phyloP scores from a whole-genome alignment of 2,329 filamentous ascomycete species.

The Stylonectria norvegica region DNA sequence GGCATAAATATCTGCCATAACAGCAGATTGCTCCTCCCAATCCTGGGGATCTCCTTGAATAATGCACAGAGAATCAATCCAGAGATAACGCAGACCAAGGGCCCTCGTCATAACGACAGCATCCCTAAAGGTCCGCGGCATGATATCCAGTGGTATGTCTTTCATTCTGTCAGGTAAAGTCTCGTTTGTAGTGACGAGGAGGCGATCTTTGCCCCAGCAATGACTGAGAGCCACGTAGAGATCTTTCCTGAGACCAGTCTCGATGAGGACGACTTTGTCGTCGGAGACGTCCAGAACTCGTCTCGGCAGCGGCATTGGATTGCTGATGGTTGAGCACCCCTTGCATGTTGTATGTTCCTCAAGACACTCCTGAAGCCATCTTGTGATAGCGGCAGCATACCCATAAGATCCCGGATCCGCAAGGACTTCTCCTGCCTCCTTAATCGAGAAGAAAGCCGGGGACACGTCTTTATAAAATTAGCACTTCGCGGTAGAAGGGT shows the following conservation, averaged over 20 bases:
- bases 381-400: background rate
- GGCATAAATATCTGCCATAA: conserved; percentile 14
- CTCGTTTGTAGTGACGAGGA: background rate
- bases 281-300: conserved; percentile 1
- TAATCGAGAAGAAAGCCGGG: background rate
- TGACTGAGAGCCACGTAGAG: conserved; percentile 2
- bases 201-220: conserved; percentile 1
- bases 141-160: background rate
- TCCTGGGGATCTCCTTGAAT: conserved; percentile 14
- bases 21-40: conserved; percentile 11
- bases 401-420: background rate
- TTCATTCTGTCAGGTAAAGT: background rate
- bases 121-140: conserved; percentile 1
- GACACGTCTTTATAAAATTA: too few relatives aligned
- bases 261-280: background rate
- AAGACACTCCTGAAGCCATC: background rate
- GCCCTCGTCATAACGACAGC: conserved; percentile 1
- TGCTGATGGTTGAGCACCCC: background rate
- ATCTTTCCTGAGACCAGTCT: background rate
- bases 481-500: too few relatives aligned
- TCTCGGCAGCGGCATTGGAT: background rate
- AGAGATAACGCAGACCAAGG: conserved; percentile 10
- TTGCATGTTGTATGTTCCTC: background rate
- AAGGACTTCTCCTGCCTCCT: background rate
- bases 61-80: conserved; percentile 17